Evolutionary conservation across 2,329 filamentous ascomycete species (phyloP).

Genomic region (Alternaria sp.): DNA sequence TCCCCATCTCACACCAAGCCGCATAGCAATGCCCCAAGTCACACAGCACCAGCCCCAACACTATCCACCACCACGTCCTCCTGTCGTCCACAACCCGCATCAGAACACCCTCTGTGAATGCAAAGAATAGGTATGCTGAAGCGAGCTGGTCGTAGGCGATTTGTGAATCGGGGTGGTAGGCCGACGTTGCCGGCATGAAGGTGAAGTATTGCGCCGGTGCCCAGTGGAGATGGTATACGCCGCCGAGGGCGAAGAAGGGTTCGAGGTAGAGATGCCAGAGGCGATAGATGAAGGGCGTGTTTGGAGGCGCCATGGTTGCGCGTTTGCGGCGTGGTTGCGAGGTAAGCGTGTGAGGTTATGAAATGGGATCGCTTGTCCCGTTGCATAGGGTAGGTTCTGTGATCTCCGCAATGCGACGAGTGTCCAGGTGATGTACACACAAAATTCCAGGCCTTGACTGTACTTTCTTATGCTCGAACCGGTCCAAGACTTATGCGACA

Average conservation of each 20-base stretch:
- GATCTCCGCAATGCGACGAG: not conserved
- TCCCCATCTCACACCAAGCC: constrained; percentile 45
- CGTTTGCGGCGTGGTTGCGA: constrained; percentile 4
- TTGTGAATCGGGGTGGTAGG: constrained; percentile 48
- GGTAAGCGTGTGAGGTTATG: not conserved
- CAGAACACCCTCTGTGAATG: constrained; percentile 78
- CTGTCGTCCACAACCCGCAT: constrained; percentile 73
- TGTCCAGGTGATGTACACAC: not conserved
- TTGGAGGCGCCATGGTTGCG: constrained; percentile 25
- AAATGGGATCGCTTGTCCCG: not conserved
- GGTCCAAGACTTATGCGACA: not conserved
- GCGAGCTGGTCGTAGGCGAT: constrained; percentile 78
- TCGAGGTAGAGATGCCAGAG: constrained; percentile 80
- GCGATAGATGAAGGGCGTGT: constrained; percentile 67
- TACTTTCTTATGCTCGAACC: not conserved
- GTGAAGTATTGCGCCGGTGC: constrained; percentile 65
- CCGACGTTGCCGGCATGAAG: constrained; percentile 65
- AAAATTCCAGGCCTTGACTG: not conserved
- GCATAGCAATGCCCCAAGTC: constrained; percentile 75
- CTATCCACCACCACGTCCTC: constrained; percentile 72
- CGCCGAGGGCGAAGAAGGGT: constrained; percentile 62
- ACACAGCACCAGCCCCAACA: constrained; percentile 74
- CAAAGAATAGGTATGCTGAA: constrained; percentile 79
- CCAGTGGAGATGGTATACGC: constrained; percentile 62
- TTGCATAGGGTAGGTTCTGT: not conserved